Conservation (phyloP, 306 rosid genomes). For the Nissolia schottii region DNA sequence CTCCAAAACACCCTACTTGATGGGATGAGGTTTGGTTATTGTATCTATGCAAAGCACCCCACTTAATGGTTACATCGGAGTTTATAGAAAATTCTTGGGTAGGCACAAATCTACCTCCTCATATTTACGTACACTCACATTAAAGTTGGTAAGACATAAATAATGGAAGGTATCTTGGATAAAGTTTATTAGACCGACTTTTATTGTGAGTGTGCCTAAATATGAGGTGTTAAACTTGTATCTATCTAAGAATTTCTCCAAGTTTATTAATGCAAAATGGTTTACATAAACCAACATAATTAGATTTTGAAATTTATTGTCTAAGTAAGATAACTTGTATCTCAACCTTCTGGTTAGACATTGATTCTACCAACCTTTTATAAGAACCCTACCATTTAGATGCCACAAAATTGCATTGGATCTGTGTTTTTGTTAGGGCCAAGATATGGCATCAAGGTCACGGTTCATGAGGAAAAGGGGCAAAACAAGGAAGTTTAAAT, state of each 20-base stretch:
- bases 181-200: too few relatives aligned
- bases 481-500: slow-evolving; percentile 80
- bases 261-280: background rate
- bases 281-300: background rate
- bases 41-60: too few relatives aligned
- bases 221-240: too few relatives aligned
- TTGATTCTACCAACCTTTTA: slow-evolving; percentile 17
- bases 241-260: too few relatives aligned
- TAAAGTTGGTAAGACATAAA: too few relatives aligned
- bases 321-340: background rate
- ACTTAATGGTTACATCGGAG: background rate
- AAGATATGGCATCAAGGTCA: slow-evolving; percentile 68
- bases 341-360: background rate
- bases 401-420: slow-evolving; percentile 6
- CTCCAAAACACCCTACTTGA: background rate
- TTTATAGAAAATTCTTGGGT: too few relatives aligned
- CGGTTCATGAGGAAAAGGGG: slow-evolving; percentile 82
- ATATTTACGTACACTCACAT: too few relatives aligned
- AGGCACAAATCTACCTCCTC: too few relatives aligned
- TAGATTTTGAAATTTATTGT: slow-evolving; percentile 9
- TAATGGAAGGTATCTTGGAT: too few relatives aligned
- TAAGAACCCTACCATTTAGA: background rate
- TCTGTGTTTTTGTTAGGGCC: slow-evolving; percentile 49
- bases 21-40: background rate
- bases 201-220: too few relatives aligned